Base-by-base conservation (phyloP, 2,329 filamentous ascomycete genomes). In the Knufia fluminis region DNA sequence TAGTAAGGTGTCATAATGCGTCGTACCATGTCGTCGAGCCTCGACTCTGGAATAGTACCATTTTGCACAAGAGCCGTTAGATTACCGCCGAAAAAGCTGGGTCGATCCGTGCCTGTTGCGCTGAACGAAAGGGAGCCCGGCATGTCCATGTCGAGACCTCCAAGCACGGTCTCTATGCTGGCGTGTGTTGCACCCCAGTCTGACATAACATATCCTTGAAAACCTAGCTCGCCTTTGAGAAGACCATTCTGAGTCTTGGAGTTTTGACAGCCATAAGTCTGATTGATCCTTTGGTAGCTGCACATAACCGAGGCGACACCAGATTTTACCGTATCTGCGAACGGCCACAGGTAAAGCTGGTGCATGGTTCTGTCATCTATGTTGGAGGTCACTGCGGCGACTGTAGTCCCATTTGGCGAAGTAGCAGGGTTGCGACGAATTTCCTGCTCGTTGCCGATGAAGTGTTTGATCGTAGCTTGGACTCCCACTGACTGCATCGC, bases 291-390 rank as follows among this genome's bases (percentile, higher is more conserved):
- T 23, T 72, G 68, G 55, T 72, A 72, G 1, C 53, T 64, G 60
- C 73, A 74, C 72, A 75, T 75, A 12, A 74, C 59, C 1, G 67
- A 67, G 12, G 67, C 62, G 2, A 84, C 80, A 9, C 83, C 82
- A 7, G 83, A 82, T 48, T 73, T 73, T 48, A 87, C 77, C 1
- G 82, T 81, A 60, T 89, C 83, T 22, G 77, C 82, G 60, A 89
- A 90, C 0, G 85, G 85, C 85, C 85, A 89, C 22, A 82, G 70
- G 61, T 88, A 90, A 4, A 87, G 66, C 64, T 89, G 85, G 59
- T 88, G 85, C 61, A 88, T 70, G 1, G 84, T 83, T 54, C 83
- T 78, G 64, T 89, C 85, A 52, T 86, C 83, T n/a, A 85, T 70
- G 58, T 82, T 83, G 39, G 76, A 75, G 17, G 60, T 70, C 51